A percentile compares a stretch with the other conserved stretches of the same genome.
Evolutionary conservation across 176 grass and related monocot species (phyloP).

Genomic region (Oryza officinalis): DNA sequence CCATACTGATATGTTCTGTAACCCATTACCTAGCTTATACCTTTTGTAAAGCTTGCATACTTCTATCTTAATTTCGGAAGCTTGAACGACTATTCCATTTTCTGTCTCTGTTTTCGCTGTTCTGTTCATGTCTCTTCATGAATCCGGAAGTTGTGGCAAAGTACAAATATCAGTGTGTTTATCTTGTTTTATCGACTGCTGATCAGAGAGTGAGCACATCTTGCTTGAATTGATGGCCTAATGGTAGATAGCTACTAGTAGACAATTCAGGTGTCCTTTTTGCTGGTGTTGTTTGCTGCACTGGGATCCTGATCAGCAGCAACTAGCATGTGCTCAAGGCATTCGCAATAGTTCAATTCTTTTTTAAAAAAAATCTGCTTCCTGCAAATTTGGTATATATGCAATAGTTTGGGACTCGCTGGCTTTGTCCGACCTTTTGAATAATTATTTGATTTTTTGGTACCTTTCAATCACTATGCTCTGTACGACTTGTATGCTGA

Average conservation of each 20-base stretch:
- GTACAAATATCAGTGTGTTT: background rate
- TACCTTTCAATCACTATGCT: background rate
- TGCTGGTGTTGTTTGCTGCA: background rate
- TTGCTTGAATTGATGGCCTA: background rate
- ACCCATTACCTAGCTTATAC: slow-evolving; percentile 1
- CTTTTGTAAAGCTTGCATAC: slow-evolving; percentile 27
- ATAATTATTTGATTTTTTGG: background rate
- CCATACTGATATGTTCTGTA: background rate
- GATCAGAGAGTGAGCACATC: too few species aligned
- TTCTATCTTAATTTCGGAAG: background rate
- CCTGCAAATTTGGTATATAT: too few species aligned
- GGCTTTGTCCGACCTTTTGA: too few species aligned
- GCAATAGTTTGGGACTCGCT: too few species aligned
- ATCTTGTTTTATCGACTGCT: background rate
- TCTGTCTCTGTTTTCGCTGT: background rate
- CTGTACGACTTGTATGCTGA: background rate
- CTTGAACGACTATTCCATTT: background rate
- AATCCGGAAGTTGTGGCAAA: background rate
- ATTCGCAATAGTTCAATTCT: background rate
- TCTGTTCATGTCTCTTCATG: background rate
- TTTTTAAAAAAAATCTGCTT: background rate
- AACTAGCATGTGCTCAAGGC: background rate
- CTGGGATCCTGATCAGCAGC: background rate
- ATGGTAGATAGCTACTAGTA: background rate
- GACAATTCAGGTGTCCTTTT: background rate